Base-by-base conservation (phyloP, 139 green algal species). In the Edaphochlamys debaryana region DNA sequence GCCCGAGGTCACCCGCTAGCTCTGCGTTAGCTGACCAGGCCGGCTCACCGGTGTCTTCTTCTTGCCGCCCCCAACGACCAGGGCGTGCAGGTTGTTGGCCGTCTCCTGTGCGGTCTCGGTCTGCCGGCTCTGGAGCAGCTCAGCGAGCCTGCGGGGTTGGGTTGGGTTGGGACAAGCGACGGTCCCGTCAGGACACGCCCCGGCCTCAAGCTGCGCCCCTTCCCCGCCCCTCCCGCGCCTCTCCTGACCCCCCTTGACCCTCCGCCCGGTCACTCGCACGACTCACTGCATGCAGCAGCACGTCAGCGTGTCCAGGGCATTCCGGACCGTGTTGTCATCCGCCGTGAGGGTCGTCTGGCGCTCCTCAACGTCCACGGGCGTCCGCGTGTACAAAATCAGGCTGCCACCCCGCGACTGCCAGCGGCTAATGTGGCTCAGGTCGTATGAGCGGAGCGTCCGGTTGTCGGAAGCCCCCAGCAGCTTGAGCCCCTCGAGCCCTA, bases 251-350 rank as follows among this genome's bases (percentile, higher is more conserved):
- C n/a, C n/a, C n/a, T n/a, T n/a, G n/a, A n/a, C n/a, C n/a, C n/a
- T n/a, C n/a, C n/a, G n/a, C n/a, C n/a, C n/a, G n/a, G n/a, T n/a
- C n/a, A n/a, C n/a, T n/a, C n/a, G n/a, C n/a, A n/a, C n/a, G 7
- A 87, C 90, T 88, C 32, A 91, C 93, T 98, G 95, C 94, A 98
- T 96, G 87, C 95, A 98, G 62, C 74, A 95, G 83, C 87, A 96
- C 23, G 95, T 98, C 7, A 98, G 86, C 41, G 93, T 97, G 88
- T 98, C 95, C 56, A 98, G 82, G 8, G 94, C 87, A 40, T 85
- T 92, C 27, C 91, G 88, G 7, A 96, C 93, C 13, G 89, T 94
- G 66, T 63, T 79, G 30, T 97, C 90, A 38, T 94, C 90, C 13
- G 80, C 91, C 30, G 91, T 69, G 40, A 98, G 83, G 1, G 91